These are phyloP conservation scores for Meyerozyma guilliermondii DNA, from an alignment of 1,139 yeast genomes.

Conservation along the genomic window DNA sequence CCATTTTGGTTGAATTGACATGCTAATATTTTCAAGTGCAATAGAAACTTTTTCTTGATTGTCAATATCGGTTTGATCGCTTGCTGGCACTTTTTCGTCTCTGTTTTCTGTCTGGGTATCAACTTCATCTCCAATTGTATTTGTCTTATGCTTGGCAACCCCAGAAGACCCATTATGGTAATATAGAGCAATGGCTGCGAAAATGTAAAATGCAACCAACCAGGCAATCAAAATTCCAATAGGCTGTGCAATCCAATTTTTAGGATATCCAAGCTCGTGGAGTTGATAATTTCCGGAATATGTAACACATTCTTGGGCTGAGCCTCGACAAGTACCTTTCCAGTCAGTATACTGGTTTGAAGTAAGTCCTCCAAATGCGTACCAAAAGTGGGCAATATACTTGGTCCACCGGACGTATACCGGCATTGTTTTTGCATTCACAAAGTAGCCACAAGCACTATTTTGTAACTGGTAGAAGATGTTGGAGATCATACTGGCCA, in stretches of 20 bases:
- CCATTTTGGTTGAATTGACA: background rate
- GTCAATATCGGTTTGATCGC: background rate
- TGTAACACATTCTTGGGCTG: conserved; percentile 11
- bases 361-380: conserved; percentile 19
- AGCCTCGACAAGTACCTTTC: conserved; percentile 16
- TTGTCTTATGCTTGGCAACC: conserved; percentile 16
- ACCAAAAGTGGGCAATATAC: conserved; percentile 22
- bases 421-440: conserved; percentile 21
- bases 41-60: background rate
- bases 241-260: conserved; percentile 17
- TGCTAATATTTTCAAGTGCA: background rate
- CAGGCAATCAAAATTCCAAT: conserved; percentile 17
- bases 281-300: conserved; percentile 19
- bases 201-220: conserved; percentile 14
- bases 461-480: conserved; percentile 20
- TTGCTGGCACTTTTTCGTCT: background rate
- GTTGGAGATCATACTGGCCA: conserved; percentile 15
- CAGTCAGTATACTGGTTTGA: conserved; percentile 19
- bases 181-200: conserved; percentile 12
- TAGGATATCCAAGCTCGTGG: conserved; percentile 16
- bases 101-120: background rate
- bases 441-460: conserved; percentile 23
- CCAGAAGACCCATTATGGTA: conserved; percentile 16
- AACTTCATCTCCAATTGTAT: conserved; percentile 12
- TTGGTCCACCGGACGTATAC: conserved; percentile 23